Evolutionary conservation across 2,329 filamentous ascomycete genomes (phyloP), one percentile per base, ranked within the genome.

Genomic region (Scedosporium dehoogii): DNA sequence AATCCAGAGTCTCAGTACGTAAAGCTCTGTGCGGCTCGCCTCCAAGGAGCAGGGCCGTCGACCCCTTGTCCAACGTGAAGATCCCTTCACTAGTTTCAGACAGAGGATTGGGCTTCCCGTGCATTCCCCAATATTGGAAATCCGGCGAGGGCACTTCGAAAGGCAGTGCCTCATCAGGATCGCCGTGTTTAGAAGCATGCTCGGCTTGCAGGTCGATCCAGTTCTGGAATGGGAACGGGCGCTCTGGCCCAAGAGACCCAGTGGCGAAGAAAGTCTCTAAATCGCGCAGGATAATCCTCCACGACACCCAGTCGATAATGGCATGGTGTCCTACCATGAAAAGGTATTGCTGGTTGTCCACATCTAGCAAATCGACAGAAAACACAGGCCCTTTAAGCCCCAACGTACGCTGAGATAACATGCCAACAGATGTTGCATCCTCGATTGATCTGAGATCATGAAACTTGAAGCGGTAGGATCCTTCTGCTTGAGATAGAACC

Each of bases 301-400:
- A 81, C 0, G 76, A 78, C 1, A 80, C 75, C 3, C 80, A 66
- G 60, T 80, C 78, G 16, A 80, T 71, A 1, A 75, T 70, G 0
- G 76, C 66, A 62, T 77, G 75, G 14, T 76, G 74, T 1, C 69
- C 71, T 6, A 70, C 66, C 7, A 77, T 59, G 5, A 71, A 73
- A 0, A 75, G 57, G 1, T 67, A 53, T 41, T 72, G 72, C 6
- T 65, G 2, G 5, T 27, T 23, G 21, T 25, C 59, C 12, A 38
- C n/a, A 14, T 42, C 18, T 10, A 65, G 29, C 14, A 62, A 25
- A 25, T 65, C 64, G 3, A 60, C 60, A 0, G 59, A 42, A 29
- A 73, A 68, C 3, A 72, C 62, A 1, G 70, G 67, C 1, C 71
- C 71, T 1, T 60, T 29, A 3, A 63, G 16, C 6, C 23, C 44